Evolutionary conservation across 2,329 filamentous ascomycete genomes (phyloP), one percentile per base, ranked within the genome.

Genomic region (Alternaria arborescens): DNA sequence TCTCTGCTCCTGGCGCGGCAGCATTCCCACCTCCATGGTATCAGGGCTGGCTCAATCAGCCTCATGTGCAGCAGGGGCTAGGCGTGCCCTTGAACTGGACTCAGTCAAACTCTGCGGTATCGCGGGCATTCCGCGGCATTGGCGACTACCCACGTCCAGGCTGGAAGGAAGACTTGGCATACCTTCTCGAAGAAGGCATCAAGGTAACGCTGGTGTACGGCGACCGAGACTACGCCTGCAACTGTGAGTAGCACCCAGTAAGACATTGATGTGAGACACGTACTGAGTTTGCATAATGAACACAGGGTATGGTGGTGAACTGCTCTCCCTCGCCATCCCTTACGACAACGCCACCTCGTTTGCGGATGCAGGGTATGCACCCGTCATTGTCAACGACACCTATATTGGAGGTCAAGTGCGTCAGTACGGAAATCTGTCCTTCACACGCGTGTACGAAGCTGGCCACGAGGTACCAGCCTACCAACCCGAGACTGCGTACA

Each of bases 391-490:
- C 41, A 91, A 92, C 72, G 84, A 83, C 26, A 83, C 85, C 7
- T 90, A 90, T 77, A 86, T 88, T 71, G 91, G 87, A 52, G 92
- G 92, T 20, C 86, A 87, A 57, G 91, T 92, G 0, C 86, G 91
- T 4, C 91, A 95, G 76, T 91, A 87, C 69, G 91, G 90, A 11
- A 94, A 94, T 57, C 74, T 86, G 7, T 82, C 78, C 34, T 86
- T 85, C 70, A 79, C 79, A 6, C 79, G 83, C 14, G 79, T 86
- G 55, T 86, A 84, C 68, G 79, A 85, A 66, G 79, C 84, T 1
- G 84, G 84, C 4, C 85, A 87, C 65, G 79, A 84, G 54, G 79
- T 85, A 1, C 82, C 84, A 0, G 83, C 81, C 24, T 78, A 77
- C 46, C 76, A 78, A n/a, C 73, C 77, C 8, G 73, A 87, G 66